Percentiles rank a stretch among this genome's conserved stretches.
Conservation (phyloP, 805 yeast species). For the Schizosaccharomyces japonicus region DNA sequence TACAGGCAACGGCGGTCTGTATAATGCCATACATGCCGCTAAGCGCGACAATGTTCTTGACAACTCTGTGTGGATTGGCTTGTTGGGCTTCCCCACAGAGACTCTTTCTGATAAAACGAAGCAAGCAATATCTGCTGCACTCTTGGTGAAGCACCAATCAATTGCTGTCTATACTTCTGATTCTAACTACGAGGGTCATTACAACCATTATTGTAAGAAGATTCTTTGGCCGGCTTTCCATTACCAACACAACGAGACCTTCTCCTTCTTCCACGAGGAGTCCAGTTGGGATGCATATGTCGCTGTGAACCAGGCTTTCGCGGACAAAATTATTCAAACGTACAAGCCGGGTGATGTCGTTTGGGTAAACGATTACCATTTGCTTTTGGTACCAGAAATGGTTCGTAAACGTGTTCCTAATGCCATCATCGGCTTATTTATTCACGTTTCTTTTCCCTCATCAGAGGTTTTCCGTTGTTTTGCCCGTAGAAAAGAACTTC, state of each 20-base stretch:
- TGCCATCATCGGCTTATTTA: slow-evolving; percentile 74
- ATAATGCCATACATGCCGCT: slow-evolving; percentile 56
- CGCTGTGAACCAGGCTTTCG: slow-evolving; percentile 50
- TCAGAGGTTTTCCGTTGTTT: slow-evolving; percentile 85
- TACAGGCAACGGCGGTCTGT: slow-evolving; percentile 71
- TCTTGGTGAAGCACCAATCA: slow-evolving; percentile 5
- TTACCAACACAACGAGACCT: slow-evolving; percentile 88
- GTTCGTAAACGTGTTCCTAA: slow-evolving; percentile 48
- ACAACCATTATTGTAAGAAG: slow-evolving; percentile 75
- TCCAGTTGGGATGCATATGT: slow-evolving; percentile 80
- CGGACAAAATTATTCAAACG: slow-evolving; percentile 42
- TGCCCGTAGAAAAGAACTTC: slow-evolving; percentile 56
- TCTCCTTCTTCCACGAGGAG: slow-evolving; percentile 81
- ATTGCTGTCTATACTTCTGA: slow-evolving; percentile 51
- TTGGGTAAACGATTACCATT: slow-evolving; percentile 90
- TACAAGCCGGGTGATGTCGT: slow-evolving; percentile 52
- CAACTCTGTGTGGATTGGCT: slow-evolving; percentile 57
- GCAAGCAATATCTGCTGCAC: slow-evolving; percentile 26
- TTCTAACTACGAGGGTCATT: slow-evolving; percentile 67
- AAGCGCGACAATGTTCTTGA: slow-evolving; percentile 15
- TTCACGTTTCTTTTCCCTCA: slow-evolving; percentile 87
- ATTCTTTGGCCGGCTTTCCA: slow-evolving; percentile 88
- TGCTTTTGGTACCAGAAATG: slow-evolving; percentile 68
- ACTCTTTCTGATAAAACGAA: slow-evolving; percentile 37
- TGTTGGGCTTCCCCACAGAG: slow-evolving; percentile 78